phyloP scores from a whole-genome alignment of 2,329 filamentous ascomycete species.

The Pseudogymnoascus sp. region DNA sequence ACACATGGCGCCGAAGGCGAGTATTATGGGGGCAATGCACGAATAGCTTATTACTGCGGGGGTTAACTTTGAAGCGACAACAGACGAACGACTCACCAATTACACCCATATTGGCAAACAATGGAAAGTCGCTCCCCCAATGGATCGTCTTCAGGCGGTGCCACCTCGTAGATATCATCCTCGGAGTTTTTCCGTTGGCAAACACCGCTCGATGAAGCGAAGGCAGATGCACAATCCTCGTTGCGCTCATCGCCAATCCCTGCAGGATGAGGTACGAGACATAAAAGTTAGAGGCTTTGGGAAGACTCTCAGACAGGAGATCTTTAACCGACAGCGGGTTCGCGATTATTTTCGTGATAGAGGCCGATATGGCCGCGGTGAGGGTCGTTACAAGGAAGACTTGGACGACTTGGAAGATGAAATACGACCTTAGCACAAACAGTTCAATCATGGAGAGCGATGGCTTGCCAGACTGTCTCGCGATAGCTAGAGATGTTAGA shows the following conservation, averaged over 20 bases:
- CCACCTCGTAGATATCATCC: constrained; percentile 51
- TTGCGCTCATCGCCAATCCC: constrained; percentile 52
- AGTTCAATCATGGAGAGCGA: constrained; percentile 52
- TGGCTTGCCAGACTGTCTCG: constrained; percentile 49
- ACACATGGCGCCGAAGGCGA: constrained; percentile 55
- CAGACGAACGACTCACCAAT: constrained; percentile 35
- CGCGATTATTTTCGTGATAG: constrained; percentile 41
- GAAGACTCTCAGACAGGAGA: constrained; percentile 48
- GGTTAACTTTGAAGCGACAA: constrained; percentile 9
- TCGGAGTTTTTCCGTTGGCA: constrained; percentile 51
- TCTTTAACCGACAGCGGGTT: constrained; percentile 39
- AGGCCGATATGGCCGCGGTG: constrained; percentile 50
- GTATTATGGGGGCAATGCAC: constrained; percentile 55
- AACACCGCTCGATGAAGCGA: constrained; percentile 49
- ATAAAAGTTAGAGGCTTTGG: constrained; percentile 58
- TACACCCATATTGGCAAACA: constrained; percentile 45
- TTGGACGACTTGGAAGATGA: constrained; percentile 54
- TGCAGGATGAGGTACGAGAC: constrained; percentile 60
- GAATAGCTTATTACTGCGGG: constrained; percentile 52
- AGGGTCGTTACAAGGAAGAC: constrained; percentile 61
- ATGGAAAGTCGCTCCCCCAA: constrained; percentile 51
- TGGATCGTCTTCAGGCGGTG: constrained; percentile 42
- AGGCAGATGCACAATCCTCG: constrained; percentile 48
- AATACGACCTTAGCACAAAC: constrained; percentile 55
- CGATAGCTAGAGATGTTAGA: constrained; percentile 37